Evolutionary conservation across 805 yeast genomes (phyloP), one percentile per base, ranked within the genome.

Genomic region (Myxozyma udenii): DNA sequence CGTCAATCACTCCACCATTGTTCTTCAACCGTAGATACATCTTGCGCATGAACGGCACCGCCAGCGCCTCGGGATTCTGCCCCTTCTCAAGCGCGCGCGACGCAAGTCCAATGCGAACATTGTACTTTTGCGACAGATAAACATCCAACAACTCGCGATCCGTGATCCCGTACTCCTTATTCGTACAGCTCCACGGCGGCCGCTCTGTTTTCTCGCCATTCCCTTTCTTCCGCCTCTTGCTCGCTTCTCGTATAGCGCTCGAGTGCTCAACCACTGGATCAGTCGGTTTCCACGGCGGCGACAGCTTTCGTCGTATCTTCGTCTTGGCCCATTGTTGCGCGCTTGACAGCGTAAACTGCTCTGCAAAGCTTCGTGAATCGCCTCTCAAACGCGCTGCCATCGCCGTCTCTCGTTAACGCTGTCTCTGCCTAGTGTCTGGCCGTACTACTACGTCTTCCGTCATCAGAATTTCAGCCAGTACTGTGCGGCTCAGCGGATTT

Each of bases 141-240:
- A 40, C 35, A 22, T 54, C 53, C n/a, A 54, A 49, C 43, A 54
- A 23, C 30, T 54, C 58, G 11, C 40, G n/a, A 30, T 54, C 55
- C 12, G 48, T 37, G 19, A 54, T 54, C 9, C 58, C 58, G 39
- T 54, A 54, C 42, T 54, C 58, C 11, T 22, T 21, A 33, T 53
- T 45, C 21, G 48, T 53, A 23, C 50, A 44, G 21, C 18, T 3
- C 57, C 57, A 53, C n/a, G 41, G 43, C 14, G 33, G 33, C 14
- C 14, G 33, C 9, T n/a, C n/a, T 28, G 33, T 28, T 28, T 28
- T 28, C 33, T 28, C 9, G 12, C 33, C 9, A 9, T 9, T 28
- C 14, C 14, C 33, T 9, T 28, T 28, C 33, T 9, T 28, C 14
- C 14, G 37, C 40, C 49, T 37, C 26, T 12, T 23, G 30, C n/a